Evolutionary conservation across 192 early-diverging fungal species (phyloP), one percentile per base, ranked within the genome.

Genomic region (Coemansia sp.): DNA sequence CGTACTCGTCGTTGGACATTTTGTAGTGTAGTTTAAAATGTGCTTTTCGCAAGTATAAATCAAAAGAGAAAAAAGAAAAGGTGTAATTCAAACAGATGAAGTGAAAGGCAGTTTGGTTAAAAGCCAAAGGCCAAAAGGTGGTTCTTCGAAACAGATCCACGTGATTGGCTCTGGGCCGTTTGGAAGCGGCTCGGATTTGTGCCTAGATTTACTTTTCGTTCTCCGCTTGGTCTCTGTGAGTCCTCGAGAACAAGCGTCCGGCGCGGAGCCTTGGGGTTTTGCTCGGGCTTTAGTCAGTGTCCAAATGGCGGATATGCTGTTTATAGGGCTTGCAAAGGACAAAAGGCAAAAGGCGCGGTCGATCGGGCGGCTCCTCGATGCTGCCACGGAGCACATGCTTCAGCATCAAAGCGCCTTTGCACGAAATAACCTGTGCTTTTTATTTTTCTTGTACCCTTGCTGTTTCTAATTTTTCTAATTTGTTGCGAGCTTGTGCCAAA

Each of bases 1-100:
- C 91, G 84, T 93, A 93, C 81, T 93, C 90, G 83, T 82, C 81
- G 71, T 75, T 77, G 55, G 71, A 54, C 79, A 81, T 81, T 45
- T 44, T 63, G 40, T 25, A 49, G 47, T 25, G 14, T 65, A 38
- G 49, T 31, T 18, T 16, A 43, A 33, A 10, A 23, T 21, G 18
- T 53, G 27, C 31, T 31, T 30, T 23, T 23, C 33, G 40, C 29
- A 5, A 52, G 31, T 51, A 12, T 38, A 49, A 54, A 56, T 18
- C 54, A 64, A 47, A 22, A 16, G 19, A 33, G n/a, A 60, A 55
- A 64, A 48, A 59, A 12, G 28, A 32, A 51, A 38, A 50, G 42
- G 51, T 31, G 21, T 12, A n/a, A 32, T 60, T 32, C 14, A 38
- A 48, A 43, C 8, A 45, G 60, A 46, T 45, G 60, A 61, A 29